Percentiles rank a stretch among this genome's conserved stretches.
These are phyloP conservation scores for Annulohypoxylon maeteangense DNA, from an alignment of 495 filamentous ascomycete species.

Conservation along the genomic window DNA sequence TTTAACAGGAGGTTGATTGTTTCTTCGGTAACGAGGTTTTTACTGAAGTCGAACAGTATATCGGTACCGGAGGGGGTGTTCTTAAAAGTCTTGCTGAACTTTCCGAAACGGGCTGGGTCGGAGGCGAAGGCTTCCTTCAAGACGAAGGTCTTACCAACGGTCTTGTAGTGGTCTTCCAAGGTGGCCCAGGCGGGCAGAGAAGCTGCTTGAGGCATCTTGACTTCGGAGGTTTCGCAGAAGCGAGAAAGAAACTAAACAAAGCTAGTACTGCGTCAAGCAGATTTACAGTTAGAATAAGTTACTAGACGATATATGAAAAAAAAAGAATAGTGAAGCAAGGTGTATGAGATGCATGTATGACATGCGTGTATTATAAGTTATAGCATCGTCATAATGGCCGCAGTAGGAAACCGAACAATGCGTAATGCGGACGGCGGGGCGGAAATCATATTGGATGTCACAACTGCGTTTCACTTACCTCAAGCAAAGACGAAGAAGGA, in stretches of 20 bases:
- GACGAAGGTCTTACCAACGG: conserved; percentile 85
- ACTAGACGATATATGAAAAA: conserved; percentile 8
- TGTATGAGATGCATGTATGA: conserved; percentile 18
- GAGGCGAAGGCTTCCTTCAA: conserved; percentile 92
- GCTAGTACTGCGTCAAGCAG: conserved; percentile 22
- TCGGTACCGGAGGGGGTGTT: conserved; percentile 71
- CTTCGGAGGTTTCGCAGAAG: not conserved
- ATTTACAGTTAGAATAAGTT: conserved; percentile 33
- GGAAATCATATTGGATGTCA: conserved; percentile 23
- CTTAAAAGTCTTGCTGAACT: conserved; percentile 85
- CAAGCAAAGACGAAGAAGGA: not conserved
- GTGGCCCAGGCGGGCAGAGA: conserved; percentile 85
- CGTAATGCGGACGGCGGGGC: conserved; percentile 16
- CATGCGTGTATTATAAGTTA: too few species aligned
- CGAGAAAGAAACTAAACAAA: not conserved
- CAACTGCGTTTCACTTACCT: conserved; percentile 37
- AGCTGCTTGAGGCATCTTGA: conserved; percentile 74
- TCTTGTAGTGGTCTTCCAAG: conserved; percentile 88
- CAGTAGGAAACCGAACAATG: not conserved
- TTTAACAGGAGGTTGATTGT: conserved; percentile 86
- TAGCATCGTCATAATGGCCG: conserved; percentile 5
- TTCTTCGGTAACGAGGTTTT: conserved; percentile 96
- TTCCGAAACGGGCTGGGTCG: conserved; percentile 88
- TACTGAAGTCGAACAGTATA: conserved; percentile 97
- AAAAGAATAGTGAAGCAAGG: conserved; percentile 42